Evolutionary conservation across 2,329 filamentous ascomycete species (phyloP), one percentile per base, ranked within the genome.

Genomic region (Alternaria conjuncta): DNA sequence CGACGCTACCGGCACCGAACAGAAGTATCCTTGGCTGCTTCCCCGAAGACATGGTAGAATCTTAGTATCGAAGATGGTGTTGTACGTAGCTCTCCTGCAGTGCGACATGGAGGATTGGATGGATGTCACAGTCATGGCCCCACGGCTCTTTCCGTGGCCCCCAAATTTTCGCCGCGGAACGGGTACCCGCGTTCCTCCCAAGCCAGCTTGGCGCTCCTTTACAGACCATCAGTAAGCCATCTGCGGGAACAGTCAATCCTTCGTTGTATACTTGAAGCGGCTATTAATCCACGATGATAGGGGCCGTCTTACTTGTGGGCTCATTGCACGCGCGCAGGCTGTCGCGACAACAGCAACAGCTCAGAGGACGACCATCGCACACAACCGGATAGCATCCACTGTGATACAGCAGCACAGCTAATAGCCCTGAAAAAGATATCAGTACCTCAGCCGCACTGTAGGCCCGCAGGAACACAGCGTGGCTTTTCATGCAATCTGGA

Each of bases 1-100:
- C 82, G 12, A 84, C 77, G 36, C 80, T 77, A 6, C 82, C 82
- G 6, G 80, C 75, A 21, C 82, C 82, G 57, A 83, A 82, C n/a
- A 84, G 67, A 11, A 84, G 69, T 2, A 79, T 59, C 13, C 61
- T 71, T 12, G 73, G 70, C 20, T 59, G 64, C 3, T 36, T 45
- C 20, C 56, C 45, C 25, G 54, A 57, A 20, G 61, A 32, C 61
- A 64, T 64, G 20, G 10, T 46, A 6, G 20, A 26, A 25, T 2
- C 12, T 46, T 15, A 15, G 11, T 44, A 51, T 41, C 5, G 11
- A 57, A 7, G 26, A 30, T n/a, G 28, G 20, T 36, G 45, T 25
- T 23, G 36, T 57, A 7, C 18, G 46, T 57, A 13, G 10, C 3
- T 43, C 28, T 46, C 50, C 25, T 47, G 55, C 46, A 13, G 43